Evolutionary conservation across 1,139 yeast genomes (phyloP).

Genomic region (Martiniozyma asiatica): DNA sequence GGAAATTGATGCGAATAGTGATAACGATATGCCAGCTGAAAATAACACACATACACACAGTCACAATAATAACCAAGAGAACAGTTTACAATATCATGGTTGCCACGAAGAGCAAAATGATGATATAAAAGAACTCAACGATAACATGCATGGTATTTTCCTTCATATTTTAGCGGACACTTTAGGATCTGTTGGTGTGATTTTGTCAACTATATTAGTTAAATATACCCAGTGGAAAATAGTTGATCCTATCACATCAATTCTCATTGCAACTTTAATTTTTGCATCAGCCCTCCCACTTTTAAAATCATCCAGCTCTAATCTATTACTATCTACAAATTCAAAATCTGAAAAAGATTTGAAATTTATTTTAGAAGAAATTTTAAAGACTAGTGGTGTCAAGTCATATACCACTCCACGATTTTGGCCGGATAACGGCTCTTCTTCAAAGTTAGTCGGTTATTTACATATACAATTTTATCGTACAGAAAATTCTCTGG

Average conservation of each 20-base stretch:
- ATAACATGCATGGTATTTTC: conserved; percentile 91
- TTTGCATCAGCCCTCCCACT: conserved; percentile 76
- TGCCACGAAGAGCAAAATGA: conserved; percentile 9
- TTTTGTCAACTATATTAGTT: conserved; percentile 65
- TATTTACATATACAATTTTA: conserved; percentile 43
- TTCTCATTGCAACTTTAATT: conserved; percentile 73
- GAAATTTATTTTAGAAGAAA: conserved; percentile 53
- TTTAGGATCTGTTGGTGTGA: conserved; percentile 92
- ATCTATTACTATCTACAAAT: conserved; percentile 49
- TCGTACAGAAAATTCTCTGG: conserved; percentile 35
- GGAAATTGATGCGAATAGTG: too few relatives aligned
- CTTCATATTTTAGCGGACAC: conserved; percentile 92
- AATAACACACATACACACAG: background rate
- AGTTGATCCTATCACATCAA: conserved; percentile 80
- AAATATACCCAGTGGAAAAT: conserved; percentile 37
- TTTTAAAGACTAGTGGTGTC: conserved; percentile 65
- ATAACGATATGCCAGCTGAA: background rate
- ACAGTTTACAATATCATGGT: too few relatives aligned
- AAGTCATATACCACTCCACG: conserved; percentile 79
- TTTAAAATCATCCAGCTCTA: conserved; percentile 66
- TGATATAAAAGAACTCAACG: conserved; percentile 40
- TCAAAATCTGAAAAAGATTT: conserved; percentile 42
- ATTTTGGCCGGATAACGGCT: conserved; percentile 65
- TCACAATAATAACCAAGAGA: too few relatives aligned
- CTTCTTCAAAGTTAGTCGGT: conserved; percentile 27